Conservation (phyloP, 495 filamentous ascomycete genomes). For the Alectoria sarmentosa region DNA sequence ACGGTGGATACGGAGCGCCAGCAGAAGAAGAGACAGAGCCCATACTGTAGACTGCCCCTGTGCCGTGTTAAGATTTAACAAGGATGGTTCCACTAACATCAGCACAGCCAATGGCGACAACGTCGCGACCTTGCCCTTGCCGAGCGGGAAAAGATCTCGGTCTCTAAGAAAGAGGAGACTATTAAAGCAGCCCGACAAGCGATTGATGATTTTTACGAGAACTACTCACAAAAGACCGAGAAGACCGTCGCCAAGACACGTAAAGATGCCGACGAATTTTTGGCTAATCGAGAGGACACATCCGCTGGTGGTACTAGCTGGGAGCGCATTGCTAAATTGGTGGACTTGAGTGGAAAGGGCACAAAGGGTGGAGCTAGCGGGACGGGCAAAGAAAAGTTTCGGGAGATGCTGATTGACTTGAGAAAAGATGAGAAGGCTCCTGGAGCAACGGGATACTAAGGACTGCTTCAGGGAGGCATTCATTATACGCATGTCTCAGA, state of each 20-base stretch:
- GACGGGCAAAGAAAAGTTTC: conserved; percentile 90
- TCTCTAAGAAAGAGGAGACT: conserved; percentile 70
- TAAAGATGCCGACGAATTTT: conserved; percentile 90
- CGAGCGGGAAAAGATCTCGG: conserved; percentile 70
- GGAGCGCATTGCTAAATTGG: conserved; percentile 95
- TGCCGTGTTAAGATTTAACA: not conserved
- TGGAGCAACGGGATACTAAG: conserved; percentile 60
- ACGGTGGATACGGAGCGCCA: conserved; percentile 39
- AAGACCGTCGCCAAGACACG: conserved; percentile 79
- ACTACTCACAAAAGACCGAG: conserved; percentile 96
- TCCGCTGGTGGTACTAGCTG: conserved; percentile 91
- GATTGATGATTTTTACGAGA: conserved; percentile 98
- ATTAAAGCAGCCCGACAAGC: conserved; percentile 77
- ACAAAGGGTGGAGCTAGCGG: conserved; percentile 74
- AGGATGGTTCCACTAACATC: not conserved
- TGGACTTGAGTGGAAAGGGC: conserved; percentile 93
- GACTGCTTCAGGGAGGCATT: not conserved
- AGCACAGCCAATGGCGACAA: conserved; percentile 73
- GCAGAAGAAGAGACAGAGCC: conserved; percentile 78
- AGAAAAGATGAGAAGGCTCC: conserved; percentile 93
- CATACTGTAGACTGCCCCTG: conserved; percentile 49
- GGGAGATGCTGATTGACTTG: conserved; percentile 80
- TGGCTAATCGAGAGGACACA: conserved; percentile 82
- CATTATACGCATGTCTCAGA: not conserved
- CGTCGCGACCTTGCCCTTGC: conserved; percentile 69